Conservation (phyloP, 2,329 filamentous ascomycete genomes). For the Fusarium luffae region DNA sequence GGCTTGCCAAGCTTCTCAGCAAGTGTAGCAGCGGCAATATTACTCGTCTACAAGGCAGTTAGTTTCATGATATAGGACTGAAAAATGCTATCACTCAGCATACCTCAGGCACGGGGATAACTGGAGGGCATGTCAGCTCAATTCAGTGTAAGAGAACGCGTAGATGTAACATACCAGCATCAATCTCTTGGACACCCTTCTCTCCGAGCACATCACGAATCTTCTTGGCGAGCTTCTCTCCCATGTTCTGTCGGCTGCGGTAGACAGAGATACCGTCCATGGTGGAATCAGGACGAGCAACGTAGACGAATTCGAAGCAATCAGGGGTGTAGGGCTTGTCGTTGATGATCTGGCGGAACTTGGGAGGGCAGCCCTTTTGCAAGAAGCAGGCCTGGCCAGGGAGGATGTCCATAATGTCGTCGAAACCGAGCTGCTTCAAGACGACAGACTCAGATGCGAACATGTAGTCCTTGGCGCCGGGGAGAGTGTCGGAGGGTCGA, state of each 20-base stretch:
- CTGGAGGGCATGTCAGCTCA: slow-evolving; percentile 15
- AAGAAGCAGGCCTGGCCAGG: slow-evolving; percentile 90
- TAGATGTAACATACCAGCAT: slow-evolving; percentile 59
- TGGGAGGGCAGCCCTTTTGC: slow-evolving; percentile 77
- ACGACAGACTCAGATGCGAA: slow-evolving; percentile 91
- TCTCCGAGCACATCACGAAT: slow-evolving; percentile 75
- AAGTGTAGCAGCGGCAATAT: slow-evolving; percentile 81
- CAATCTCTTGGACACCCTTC: slow-evolving; percentile 78
- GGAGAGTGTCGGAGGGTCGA: slow-evolving; percentile 71
- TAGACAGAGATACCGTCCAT: slow-evolving; percentile 93
- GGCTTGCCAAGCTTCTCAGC: slow-evolving; percentile 81
- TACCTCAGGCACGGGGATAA: slow-evolving; percentile 64
- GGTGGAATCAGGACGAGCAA: slow-evolving; percentile 81
- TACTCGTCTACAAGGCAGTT: slow-evolving; percentile 70
- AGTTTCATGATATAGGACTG: not conserved
- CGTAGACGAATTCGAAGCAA: slow-evolving; percentile 70
- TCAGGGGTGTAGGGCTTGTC: slow-evolving; percentile 81
- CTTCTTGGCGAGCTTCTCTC: slow-evolving; percentile 79
- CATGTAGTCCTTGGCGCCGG: slow-evolving; percentile 82
- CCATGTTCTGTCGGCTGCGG: slow-evolving; percentile 87
- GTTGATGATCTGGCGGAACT: slow-evolving; percentile 79
- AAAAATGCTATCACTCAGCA: not conserved
- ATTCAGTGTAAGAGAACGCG: not conserved
- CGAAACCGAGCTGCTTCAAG: slow-evolving; percentile 82
- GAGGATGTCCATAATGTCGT: slow-evolving; percentile 78